phyloP scores from a whole-genome alignment of 108 stramenopile species.

The Stephanodiscus minutulus region DNA sequence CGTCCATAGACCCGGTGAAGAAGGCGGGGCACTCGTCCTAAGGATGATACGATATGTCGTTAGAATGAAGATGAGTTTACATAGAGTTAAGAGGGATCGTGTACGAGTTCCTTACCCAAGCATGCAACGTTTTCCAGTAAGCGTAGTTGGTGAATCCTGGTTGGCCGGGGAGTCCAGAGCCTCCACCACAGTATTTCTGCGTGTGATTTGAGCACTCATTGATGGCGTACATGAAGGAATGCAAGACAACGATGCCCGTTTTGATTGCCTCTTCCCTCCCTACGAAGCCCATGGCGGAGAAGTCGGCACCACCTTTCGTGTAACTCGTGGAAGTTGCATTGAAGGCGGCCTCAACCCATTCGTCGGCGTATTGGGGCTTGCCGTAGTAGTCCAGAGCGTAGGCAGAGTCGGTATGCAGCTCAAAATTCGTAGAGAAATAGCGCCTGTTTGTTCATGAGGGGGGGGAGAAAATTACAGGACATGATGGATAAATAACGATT shows the following conservation, averaged over 20 bases:
- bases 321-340: neutral
- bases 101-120: too few relatives aligned
- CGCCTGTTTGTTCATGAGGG: neutral
- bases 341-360: neutral
- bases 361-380: neutral
- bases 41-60: too few relatives aligned
- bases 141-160: neutral
- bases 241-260: neutral
- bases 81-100: too few relatives aligned
- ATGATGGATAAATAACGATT: too few relatives aligned
- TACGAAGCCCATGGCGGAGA: neutral
- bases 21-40: neutral
- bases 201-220: neutral
- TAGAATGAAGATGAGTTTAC: too few relatives aligned
- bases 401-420: neutral
- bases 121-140: neutral
- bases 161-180: neutral
- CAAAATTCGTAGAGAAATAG: neutral
- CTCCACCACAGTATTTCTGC: neutral
- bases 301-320: neutral
- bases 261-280: neutral
- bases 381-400: neutral
- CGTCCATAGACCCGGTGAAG: neutral
- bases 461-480: neutral
- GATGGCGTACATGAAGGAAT: neutral